These are phyloP conservation scores for Physaria fendleri DNA, from an alignment of 345 rosid genomes.

Conservation along the genomic window DNA sequence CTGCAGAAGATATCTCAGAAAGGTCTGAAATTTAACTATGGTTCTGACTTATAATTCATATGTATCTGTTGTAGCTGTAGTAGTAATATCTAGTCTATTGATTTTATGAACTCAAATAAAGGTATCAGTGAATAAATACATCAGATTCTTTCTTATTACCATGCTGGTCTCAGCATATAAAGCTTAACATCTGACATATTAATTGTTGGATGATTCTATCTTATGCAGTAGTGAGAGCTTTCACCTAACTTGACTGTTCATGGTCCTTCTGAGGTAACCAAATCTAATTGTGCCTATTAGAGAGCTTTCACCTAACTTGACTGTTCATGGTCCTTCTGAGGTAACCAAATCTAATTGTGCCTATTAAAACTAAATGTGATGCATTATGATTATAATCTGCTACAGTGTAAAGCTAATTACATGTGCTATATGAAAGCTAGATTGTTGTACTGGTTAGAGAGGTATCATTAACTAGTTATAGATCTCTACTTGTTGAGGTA, in stretches of 20 bases:
- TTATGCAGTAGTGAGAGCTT: constrained; percentile 14
- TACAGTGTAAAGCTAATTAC: neutral
- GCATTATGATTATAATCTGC: neutral
- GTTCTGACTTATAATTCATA: constrained; percentile 1
- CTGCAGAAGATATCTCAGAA: neutral
- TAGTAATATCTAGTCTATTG: constrained; percentile 16
- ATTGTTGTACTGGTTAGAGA: constrained; percentile 5
- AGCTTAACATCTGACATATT: constrained; percentile 12
- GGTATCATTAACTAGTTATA: constrained; percentile 1
- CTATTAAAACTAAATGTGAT: neutral
- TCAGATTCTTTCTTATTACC: constrained; percentile 3
- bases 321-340: neutral
- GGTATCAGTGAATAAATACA: constrained; percentile 1
- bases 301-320: constrained; percentile 5
- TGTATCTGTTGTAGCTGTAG: constrained; percentile 8
- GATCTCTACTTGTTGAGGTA: constrained; percentile 16
- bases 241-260: constrained; percentile 5
- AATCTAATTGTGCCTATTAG: constrained; percentile 13
- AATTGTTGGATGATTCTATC: neutral
- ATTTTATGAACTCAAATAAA: constrained; percentile 4
- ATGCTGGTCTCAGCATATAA: neutral
- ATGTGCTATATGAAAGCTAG: neutral
- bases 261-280: neutral
- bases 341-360: constrained; percentile 17
- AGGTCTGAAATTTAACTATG: constrained; percentile 19